Base-by-base conservation (phyloP, 768 basidiomycete species). In the Boletus eberwhitei region DNA sequence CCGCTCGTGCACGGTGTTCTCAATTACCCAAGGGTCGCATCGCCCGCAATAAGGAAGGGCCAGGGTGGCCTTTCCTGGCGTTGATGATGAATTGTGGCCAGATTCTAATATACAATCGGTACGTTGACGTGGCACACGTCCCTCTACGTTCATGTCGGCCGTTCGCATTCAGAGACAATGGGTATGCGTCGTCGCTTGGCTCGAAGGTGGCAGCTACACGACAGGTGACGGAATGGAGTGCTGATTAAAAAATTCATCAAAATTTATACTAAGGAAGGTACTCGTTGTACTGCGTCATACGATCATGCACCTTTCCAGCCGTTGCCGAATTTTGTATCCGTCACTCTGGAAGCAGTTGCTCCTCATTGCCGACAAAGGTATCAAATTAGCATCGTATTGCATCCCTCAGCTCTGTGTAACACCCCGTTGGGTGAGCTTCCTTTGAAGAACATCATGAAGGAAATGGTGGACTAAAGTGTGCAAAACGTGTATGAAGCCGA, bases 391-490 rank as follows among this genome's bases (percentile, higher is more conserved):
- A 26, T 86, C 88, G 5, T 98, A 91, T 72, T 98, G 93, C 68
- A 86, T 98, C 44, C 97, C 96, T 12, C 92, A 96, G 64, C 83
- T 99, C 13, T 97, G 97, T 0, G 93, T 94, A 4, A 97, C 97
- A 11, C 96, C 97, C 5, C 84, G 85, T 60, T 99, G 96, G 97
- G 93, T 92, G 35, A 87, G 87, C 66, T 99, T 99, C 85, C 84
- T 99, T 54, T 8, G 96, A 99, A 74, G n/a, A 93, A 93, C 64
- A 90, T 99, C 67, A 98, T 97, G 0, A 97, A 99, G 71, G 97
- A 99, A 68, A 87, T 98, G 87, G 96, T 98, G 65, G 93, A 93
- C 67, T 86, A 89, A 65, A 85, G 81, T 8, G 79, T 78, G 35
- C 86, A 83, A 52, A 86, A 81, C 26, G 82, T 89, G 7, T 99